Base-by-base conservation (phyloP, 345 rosid genomes). In the Bruguiera parviflora region DNA sequence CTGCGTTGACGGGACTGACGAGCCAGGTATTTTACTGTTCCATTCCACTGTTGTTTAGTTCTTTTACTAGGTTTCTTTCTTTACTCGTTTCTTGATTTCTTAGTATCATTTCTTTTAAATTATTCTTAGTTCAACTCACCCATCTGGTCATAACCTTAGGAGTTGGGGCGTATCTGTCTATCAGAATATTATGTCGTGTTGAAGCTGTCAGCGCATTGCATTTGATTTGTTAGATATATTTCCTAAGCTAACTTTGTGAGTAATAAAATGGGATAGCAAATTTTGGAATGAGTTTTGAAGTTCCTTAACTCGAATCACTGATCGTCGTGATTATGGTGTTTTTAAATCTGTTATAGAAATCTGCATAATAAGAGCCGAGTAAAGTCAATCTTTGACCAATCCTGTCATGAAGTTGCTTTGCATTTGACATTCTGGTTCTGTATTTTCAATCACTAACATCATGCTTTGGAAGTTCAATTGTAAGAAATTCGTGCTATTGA, bases 1-100 rank as follows among this genome's bases (percentile, higher is more conserved):
- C 65, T 95, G 99, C 74, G 55, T 85, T 64, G 99, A 95, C 35
- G 98, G 99, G 37, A 95, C 96, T 22, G 98, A 92, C 65, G 99
- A 92, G 79, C 98, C 98, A 39, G 99, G 99, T 95, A 21, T 25
- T 21, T 6, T 24, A 3, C 19, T 28, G 4, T 70, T 58, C 1
- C 61, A 39, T 73, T 16, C 29, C 13, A 8, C 15, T 19, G 28
- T 20, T 11, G 5, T 47, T 68, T 37, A 25, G 21, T 4, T 29
- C 24, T 22, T 32, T 4, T 60, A 18, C 60, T 46, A 59, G n/a
- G 11, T n/a, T 53, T 13, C 39, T n/a, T 68, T 20, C 24, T n/a
- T n/a, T n/a, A n/a, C n/a, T 43, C 16, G 9, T 29, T 58, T 37
- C 25, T 18, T 5, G 15, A 13, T 43, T 13, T 43, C 5, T 43